A percentile compares a stretch with the other conserved stretches of the same genome.
These are phyloP conservation scores for Thalia dealbata DNA, from an alignment of 176 grass and related monocot species.

Conservation along the genomic window DNA sequence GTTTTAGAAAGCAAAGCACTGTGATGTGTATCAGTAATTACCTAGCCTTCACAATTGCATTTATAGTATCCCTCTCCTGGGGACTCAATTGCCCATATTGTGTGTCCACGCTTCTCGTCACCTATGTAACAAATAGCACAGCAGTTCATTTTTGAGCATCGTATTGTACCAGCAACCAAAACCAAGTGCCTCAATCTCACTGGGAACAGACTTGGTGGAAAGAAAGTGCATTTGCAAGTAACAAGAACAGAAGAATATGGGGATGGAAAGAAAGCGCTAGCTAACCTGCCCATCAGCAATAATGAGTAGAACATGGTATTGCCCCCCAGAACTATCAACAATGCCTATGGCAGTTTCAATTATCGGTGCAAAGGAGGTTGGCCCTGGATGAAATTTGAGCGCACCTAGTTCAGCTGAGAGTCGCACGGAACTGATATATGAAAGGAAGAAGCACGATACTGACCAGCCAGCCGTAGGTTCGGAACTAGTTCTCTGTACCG, in stretches of 20 bases:
- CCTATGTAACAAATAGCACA: constrained; percentile 28
- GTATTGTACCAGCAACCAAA: neutral
- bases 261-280: neutral
- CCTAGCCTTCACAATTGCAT: constrained; percentile 96
- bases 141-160: neutral
- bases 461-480: constrained; percentile 6
- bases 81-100: constrained; percentile 79
- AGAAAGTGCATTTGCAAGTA: neutral
- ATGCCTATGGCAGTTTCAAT: constrained; percentile 31
- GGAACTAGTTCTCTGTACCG: constrained; percentile 8
- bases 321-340: constrained; percentile 15
- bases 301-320: constrained; percentile 32
- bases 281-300: constrained; percentile 78
- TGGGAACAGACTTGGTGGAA: neutral
- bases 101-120: constrained; percentile 88
- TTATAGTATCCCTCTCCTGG: constrained; percentile 76
- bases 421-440: neutral
- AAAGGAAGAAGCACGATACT: neutral
- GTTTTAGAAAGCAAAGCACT: neutral
- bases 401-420: neutral
- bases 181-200: neutral
- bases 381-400: constrained; percentile 1
- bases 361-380: constrained; percentile 32
- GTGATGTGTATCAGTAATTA: constrained; percentile 20
- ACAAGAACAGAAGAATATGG: neutral